Evolutionary conservation across 768 basidiomycete species (phyloP).

Genomic region (Tylopilus vinaceipallidus): DNA sequence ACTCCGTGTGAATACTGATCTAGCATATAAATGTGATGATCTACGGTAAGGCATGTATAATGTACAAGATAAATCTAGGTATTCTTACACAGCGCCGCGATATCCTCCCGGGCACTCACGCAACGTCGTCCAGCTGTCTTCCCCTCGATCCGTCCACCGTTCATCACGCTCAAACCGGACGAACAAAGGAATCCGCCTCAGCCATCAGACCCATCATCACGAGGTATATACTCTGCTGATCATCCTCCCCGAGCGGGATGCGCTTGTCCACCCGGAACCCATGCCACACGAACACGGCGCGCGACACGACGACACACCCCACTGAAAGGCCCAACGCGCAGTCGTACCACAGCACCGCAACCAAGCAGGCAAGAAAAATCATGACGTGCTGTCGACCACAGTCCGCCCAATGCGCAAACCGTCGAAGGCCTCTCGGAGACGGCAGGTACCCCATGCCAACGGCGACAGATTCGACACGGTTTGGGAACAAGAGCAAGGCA

Average conservation of each 20-base stretch:
- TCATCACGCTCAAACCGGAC: not conserved
- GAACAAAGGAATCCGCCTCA: conserved; percentile 1
- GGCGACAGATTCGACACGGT: conserved; percentile 24
- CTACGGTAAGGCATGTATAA: too few relatives aligned
- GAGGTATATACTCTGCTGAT: conserved; percentile 35
- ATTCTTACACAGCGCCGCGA: too few relatives aligned
- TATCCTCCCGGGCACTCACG: too few relatives aligned
- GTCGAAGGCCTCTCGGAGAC: conserved; percentile 32
- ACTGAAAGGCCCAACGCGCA: conserved; percentile 20
- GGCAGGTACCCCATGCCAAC: conserved; percentile 31
- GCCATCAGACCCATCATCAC: conserved; percentile 21
- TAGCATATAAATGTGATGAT: too few relatives aligned
- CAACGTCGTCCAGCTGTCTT: not conserved
- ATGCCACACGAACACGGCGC: conserved; percentile 30
- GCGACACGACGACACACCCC: conserved; percentile 13
- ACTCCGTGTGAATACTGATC: too few relatives aligned
- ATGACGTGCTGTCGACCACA: conserved; percentile 34
- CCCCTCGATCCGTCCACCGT: not conserved
- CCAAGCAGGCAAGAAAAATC: conserved; percentile 31
- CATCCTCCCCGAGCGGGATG: conserved; percentile 32
- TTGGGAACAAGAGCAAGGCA: conserved; percentile 30
- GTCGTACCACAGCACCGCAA: conserved; percentile 19
- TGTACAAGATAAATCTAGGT: too few relatives aligned
- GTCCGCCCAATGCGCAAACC: conserved; percentile 38
- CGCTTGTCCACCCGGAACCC: conserved; percentile 21